Evolutionary conservation across 805 yeast genomes (phyloP).

Genomic region (Grigorovia transvaalensis): DNA sequence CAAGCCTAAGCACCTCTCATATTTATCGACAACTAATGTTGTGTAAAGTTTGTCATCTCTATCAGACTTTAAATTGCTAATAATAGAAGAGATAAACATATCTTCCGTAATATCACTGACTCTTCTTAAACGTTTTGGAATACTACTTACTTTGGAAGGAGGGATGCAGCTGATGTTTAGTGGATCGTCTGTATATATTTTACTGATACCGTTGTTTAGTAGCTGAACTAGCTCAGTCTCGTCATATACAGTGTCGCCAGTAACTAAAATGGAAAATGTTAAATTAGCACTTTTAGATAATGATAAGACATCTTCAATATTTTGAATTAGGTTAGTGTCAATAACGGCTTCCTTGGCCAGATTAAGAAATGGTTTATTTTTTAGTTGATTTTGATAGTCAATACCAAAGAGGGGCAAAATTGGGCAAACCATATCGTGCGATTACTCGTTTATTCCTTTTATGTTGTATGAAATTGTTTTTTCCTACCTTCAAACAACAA

Average conservation of each 20-base stretch:
- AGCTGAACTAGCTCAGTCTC: slow-evolving; percentile 41
- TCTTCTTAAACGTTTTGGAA: background rate
- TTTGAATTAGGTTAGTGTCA: slow-evolving; percentile 14
- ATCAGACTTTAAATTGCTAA: slow-evolving; percentile 58
- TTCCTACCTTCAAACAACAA: too few relatives aligned
- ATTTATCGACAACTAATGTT: slow-evolving; percentile 64
- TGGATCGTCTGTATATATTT: slow-evolving; percentile 26
- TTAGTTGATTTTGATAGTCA: slow-evolving; percentile 7
- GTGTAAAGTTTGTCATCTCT: slow-evolving; percentile 79
- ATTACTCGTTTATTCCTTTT: background rate
- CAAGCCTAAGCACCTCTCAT: slow-evolving; percentile 71
- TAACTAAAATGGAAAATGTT: slow-evolving; percentile 19
- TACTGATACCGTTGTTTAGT: slow-evolving; percentile 51
- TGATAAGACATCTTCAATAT: slow-evolving; percentile 11
- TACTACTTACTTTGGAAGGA: slow-evolving; percentile 30
- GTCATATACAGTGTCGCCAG: slow-evolving; percentile 14
- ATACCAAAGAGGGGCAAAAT: slow-evolving; percentile 28
- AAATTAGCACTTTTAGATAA: slow-evolving; percentile 9
- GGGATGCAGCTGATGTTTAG: slow-evolving; percentile 35
- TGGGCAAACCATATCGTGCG: slow-evolving; percentile 29
- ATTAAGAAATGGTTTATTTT: slow-evolving; percentile 14
- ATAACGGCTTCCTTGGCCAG: slow-evolving; percentile 22
- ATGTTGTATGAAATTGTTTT: too few relatives aligned
- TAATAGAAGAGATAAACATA: slow-evolving; percentile 23
- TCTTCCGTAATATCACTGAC: slow-evolving; percentile 11